Evolutionary conservation across 2,329 filamentous ascomycete genomes (phyloP).

Genomic region (Emergomyces orientalis): DNA sequence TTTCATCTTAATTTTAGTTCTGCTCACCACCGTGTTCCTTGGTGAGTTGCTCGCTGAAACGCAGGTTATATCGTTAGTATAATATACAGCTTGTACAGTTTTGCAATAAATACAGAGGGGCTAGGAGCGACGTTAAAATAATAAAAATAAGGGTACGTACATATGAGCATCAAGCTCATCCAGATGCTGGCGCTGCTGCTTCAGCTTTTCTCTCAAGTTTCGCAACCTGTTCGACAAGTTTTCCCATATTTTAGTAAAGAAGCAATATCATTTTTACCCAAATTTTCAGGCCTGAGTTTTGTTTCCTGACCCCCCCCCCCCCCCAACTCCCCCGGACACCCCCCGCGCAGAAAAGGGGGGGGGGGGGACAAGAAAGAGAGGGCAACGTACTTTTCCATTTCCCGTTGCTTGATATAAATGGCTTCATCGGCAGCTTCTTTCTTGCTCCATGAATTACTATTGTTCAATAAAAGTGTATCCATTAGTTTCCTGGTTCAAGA

Average conservation of each 20-base stretch:
- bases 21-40: conserved; percentile 60
- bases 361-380: background rate
- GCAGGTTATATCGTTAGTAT: conserved; percentile 4
- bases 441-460: conserved; percentile 82
- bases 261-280: background rate
- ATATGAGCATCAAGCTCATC: conserved; percentile 80
- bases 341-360: background rate
- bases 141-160: conserved; percentile 43
- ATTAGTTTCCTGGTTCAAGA: background rate
- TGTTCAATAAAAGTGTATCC: background rate
- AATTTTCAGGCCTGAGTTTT: background rate
- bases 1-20: conserved; percentile 25
- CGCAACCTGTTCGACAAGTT: conserved; percentile 43
- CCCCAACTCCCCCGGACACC: background rate
- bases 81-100: background rate
- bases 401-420: conserved; percentile 73
- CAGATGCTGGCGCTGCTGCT: conserved; percentile 71
- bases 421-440: conserved; percentile 84
- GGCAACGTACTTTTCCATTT: conserved; percentile 64
- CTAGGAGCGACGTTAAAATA: too few relatives aligned
- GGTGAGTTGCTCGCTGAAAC: conserved; percentile 63
- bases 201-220: conserved; percentile 59
- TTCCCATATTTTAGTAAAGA: too few relatives aligned
- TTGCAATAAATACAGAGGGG: too few relatives aligned
- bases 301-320: background rate